Base-by-base conservation (phyloP, 176 grass and related monocot genomes). In the Phoenix dactylifera region DNA sequence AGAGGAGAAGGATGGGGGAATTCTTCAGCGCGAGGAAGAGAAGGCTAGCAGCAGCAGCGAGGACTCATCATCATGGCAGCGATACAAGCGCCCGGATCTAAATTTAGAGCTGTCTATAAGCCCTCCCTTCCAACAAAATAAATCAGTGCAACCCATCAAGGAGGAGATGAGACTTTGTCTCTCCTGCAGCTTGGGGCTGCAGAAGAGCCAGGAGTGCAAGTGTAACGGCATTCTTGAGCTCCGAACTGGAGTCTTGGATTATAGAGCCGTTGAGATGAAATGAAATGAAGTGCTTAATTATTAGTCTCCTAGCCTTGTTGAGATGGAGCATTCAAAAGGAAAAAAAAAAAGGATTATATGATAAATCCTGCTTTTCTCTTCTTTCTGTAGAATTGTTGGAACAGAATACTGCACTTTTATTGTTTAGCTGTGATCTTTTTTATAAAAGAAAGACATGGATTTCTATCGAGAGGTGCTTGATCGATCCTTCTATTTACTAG, bases 251-350 rank as follows among this genome's bases (percentile, higher is more conserved):
- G 15, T 69, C 3, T 55, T 32, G 24, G 51, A 55, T 4, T 57
- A 24, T 22, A 57, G 66, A 69, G 20, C 52, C 18, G 18, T 69
- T 44, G 53, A 57, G 54, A 69, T 69, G 66, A 69, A 69, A 25
- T 44, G 35, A 44, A 44, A 44, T 44, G 35, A 14, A 44, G 12
- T 44, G 35, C 35, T 44, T 44, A 44, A 1, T 30, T 6, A 30
- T 44, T 44, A 44, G 35, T 10, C 35, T 14, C 35, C 35, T 44
- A 44, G 10, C 35, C 9, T 44, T 44, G 7, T 44, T 44, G 35
- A 44, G 35, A 12, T 44, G 9, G 35, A 44, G 10, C 35, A 44
- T 3, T 12, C 9, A 12, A 12, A 12, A 1, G 10, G 12, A 44
- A 44, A 44, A 39, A 39, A 12, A 10, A 44, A 44, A 44, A 44